Evolutionary conservation across 331 rosid species (phyloP), one percentile per base, ranked within the genome.

Genomic region (Quercus tomentella): DNA sequence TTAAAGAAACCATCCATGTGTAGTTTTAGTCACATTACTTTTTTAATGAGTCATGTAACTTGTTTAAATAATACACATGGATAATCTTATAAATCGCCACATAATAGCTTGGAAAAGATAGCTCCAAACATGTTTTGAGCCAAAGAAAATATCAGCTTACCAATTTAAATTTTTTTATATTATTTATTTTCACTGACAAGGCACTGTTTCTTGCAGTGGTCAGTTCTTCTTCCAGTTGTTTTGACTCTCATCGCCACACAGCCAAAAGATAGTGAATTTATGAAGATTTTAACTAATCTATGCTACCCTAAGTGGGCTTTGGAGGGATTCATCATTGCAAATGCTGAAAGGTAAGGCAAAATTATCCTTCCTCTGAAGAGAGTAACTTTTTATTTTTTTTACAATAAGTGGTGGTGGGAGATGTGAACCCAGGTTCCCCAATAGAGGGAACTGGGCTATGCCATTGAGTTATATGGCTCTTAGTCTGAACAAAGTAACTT

Each of bases 241-340:
- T 85, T 87, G 84, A 93, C 99, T 30, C 97, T 96, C 56, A 77
- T 96, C 41, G 88, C 97, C 51, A 91, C 99, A 62, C 91, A 90
- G 80, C 84, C 87, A 6, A 85, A 82, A 58, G 87, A 84, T 37
- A 79, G 89, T 75, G 78, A 80, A 76, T 5, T 85, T 67, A 55
- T 96, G 78, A 93, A 88, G 92, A 67, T 4, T 82, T 23, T 92
- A 76, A 89, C 98, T 67, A 86, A 89, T 62, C 6, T 92, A 3
- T 89, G 97, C 89, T 96, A 96, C 83, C 83, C 99, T 14, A 91
- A 91, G 87, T 96, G 98, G 99, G 97, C 98, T 79, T 77, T 96
- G 83, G 92, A 96, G 87, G 98, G 97, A 70, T 88, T 93, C 60
- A 88, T 96, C 35, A 79, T 85, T 68, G 91, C 97, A 82, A 96